A percentile compares a stretch with the other conserved stretches of the same genome.
Evolutionary conservation across 202 grass and related monocot genomes (phyloP).

Genomic region (Schoenoplectus tabernaemontani): DNA sequence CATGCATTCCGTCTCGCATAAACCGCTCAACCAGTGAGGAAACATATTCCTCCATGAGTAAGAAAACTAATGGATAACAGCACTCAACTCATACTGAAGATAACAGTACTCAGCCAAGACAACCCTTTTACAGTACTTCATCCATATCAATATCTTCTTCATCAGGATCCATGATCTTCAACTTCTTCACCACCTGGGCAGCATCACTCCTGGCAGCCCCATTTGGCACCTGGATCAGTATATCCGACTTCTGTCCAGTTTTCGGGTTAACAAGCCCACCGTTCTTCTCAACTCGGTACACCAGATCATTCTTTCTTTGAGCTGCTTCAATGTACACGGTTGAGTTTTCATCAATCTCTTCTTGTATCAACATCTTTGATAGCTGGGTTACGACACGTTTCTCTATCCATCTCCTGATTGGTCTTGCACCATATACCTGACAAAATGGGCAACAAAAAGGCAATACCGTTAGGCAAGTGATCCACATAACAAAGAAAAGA

Average conservation of each 20-base stretch:
- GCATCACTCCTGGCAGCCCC: conserved; percentile 24
- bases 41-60: neutral
- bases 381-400: conserved; percentile 83
- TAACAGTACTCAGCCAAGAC: neutral
- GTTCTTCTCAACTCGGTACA: conserved; percentile 50
- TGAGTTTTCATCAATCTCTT: conserved; percentile 84
- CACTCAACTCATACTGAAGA: neutral
- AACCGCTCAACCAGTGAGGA: neutral
- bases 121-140: conserved; percentile 27
- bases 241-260: conserved; percentile 63
- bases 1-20: neutral
- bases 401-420: conserved; percentile 95
- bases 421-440: conserved; percentile 79
- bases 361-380: conserved; percentile 83
- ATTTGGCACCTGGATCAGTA: conserved; percentile 69
- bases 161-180: conserved; percentile 52
- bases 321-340: conserved; percentile 71
- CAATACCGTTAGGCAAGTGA: neutral
- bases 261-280: conserved; percentile 66
- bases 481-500: neutral
- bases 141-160: conserved; percentile 51
- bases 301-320: conserved; percentile 45
- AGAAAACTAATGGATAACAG: neutral
- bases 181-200: conserved; percentile 70
- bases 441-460: neutral